These are phyloP conservation scores for Waltiozyma solani DNA, from an alignment of 1,139 yeast genomes.

Conservation along the genomic window DNA sequence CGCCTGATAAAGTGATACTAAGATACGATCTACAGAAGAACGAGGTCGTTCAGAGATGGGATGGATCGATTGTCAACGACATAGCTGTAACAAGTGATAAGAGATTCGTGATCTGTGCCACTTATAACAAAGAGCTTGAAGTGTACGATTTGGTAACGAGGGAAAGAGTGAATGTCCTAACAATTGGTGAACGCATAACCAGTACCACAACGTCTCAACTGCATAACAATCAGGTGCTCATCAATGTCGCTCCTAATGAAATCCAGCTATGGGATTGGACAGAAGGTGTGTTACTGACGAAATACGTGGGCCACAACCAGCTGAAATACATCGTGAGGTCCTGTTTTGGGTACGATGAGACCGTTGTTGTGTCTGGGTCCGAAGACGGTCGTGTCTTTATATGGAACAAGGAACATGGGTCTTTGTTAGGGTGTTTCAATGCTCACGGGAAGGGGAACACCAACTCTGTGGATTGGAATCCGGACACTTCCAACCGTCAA, in stretches of 20 bases:
- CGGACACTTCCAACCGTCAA: slow-evolving; percentile 24
- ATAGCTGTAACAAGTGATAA: slow-evolving; percentile 61
- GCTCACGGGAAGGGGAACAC: slow-evolving; percentile 62
- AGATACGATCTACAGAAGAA: slow-evolving; percentile 46
- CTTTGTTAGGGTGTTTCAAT: slow-evolving; percentile 46
- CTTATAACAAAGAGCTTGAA: slow-evolving; percentile 47
- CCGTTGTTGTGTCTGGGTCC: slow-evolving; percentile 69
- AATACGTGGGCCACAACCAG: slow-evolving; percentile 65
- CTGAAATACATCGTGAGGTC: slow-evolving; percentile 65
- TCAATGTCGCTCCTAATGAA: slow-evolving; percentile 70
- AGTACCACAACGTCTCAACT: slow-evolving; percentile 33
- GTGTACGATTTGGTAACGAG: slow-evolving; percentile 35
- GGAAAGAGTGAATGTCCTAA: slow-evolving; percentile 23
- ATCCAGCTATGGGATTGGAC: slow-evolving; percentile 69
- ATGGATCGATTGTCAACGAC: slow-evolving; percentile 51
- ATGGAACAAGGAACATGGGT: slow-evolving; percentile 74
- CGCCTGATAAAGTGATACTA: slow-evolving; percentile 66
- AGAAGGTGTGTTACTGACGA: slow-evolving; percentile 40
- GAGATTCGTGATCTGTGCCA: slow-evolving; percentile 48
- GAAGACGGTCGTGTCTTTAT: slow-evolving; percentile 73
- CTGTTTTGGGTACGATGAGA: slow-evolving; percentile 66
- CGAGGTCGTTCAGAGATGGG: slow-evolving; percentile 16
- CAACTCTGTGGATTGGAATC: slow-evolving; percentile 74
- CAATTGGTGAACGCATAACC: slow-evolving; percentile 35
- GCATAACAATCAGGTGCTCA: slow-evolving; percentile 39